Conservation (phyloP, 495 filamentous ascomycete genomes). For the Cenococcum geophilum region DNA sequence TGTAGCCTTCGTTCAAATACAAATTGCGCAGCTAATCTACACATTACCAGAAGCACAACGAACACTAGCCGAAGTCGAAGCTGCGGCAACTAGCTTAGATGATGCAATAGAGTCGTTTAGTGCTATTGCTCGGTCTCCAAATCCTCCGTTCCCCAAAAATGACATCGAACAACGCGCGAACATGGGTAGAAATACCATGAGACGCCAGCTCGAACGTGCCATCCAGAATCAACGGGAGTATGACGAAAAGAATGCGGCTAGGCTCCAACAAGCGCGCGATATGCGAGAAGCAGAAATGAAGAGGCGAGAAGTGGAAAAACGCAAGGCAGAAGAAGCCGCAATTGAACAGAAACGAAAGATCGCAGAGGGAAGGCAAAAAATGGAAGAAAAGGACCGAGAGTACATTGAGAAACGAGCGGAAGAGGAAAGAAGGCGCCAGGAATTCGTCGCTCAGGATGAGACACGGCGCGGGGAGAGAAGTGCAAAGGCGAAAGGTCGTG, state of each 20-base stretch:
- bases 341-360: constrained; percentile 69
- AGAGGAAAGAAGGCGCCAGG: constrained; percentile 62
- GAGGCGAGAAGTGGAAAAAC: constrained; percentile 64
- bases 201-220: constrained; percentile 79
- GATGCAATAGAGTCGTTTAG: constrained; percentile 76
- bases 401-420: constrained; percentile 63
- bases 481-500: constrained; percentile 55
- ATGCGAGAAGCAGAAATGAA: constrained; percentile 69
- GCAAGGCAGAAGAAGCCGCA: constrained; percentile 57
- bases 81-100: constrained; percentile 77
- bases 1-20: constrained; percentile 93
- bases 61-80: constrained; percentile 69
- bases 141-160: constrained; percentile 82
- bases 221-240: constrained; percentile 81
- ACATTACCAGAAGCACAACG: constrained; percentile 66
- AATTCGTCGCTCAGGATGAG: constrained; percentile 68
- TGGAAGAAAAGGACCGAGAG: constrained; percentile 67
- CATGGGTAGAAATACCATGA: constrained; percentile 93
- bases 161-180: constrained; percentile 91
- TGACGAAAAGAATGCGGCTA: constrained; percentile 84
- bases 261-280: constrained; percentile 68
- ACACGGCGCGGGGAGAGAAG: constrained; percentile 70
- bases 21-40: constrained; percentile 78
- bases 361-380: constrained; percentile 70
- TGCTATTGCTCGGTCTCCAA: constrained; percentile 70